These are phyloP conservation scores for Clitopilus hobsonii DNA, from an alignment of 768 basidiomycete species.

Conservation along the genomic window DNA sequence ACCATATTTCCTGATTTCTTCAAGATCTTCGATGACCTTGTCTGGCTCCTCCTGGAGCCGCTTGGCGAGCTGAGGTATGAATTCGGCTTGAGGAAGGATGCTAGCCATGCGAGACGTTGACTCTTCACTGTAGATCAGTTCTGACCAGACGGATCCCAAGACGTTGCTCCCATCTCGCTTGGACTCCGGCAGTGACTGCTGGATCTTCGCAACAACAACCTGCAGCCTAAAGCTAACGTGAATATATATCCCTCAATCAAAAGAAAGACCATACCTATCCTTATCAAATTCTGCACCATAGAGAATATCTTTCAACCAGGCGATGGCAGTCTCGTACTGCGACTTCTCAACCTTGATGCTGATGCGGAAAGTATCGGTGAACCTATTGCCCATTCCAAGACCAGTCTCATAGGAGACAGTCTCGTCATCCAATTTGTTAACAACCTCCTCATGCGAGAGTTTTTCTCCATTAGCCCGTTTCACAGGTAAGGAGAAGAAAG, in stretches of 20 bases:
- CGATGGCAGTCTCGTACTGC: constrained; percentile 75
- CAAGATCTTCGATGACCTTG: constrained; percentile 66
- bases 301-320: constrained; percentile 82
- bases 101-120: constrained; percentile 67
- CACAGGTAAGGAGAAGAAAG: constrained; percentile 89
- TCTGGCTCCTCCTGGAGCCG: constrained; percentile 71
- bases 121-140: constrained; percentile 60
- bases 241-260: neutral
- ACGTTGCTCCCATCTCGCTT: constrained; percentile 88
- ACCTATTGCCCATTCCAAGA: constrained; percentile 60
- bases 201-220: constrained; percentile 81
- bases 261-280: constrained; percentile 51
- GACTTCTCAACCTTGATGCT: constrained; percentile 80
- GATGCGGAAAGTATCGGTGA: constrained; percentile 71
- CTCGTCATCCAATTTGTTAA: constrained; percentile 85
- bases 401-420: constrained; percentile 83
- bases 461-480: constrained; percentile 61
- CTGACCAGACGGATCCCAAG: constrained; percentile 63
- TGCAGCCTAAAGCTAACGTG: constrained; percentile 50
- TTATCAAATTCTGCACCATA: constrained; percentile 73
- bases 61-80: constrained; percentile 69
- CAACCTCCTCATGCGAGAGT: constrained; percentile 83
- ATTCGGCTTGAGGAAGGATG: constrained; percentile 73
- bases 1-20: constrained; percentile 69
- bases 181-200: constrained; percentile 84